These are phyloP conservation scores for Pseudocercospora vitis DNA, from an alignment of 2,329 filamentous ascomycete species.

Conservation along the genomic window DNA sequence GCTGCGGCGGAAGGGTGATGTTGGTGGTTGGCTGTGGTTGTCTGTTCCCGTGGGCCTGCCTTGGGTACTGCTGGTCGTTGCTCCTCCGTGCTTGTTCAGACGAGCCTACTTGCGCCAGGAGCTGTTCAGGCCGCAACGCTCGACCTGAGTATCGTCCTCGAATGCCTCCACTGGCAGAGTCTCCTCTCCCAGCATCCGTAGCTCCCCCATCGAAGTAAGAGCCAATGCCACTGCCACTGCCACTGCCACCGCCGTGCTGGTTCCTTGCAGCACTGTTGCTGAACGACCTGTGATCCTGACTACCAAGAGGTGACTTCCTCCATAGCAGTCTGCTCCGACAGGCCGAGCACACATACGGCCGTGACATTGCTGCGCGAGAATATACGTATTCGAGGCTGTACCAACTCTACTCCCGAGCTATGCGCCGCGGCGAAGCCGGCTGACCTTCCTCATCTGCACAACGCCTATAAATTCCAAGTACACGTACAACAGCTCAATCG, in stretches of 20 bases:
- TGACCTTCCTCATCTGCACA: not conserved
- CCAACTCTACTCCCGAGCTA: no score
- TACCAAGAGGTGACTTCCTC: not conserved
- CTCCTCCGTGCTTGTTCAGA: not conserved
- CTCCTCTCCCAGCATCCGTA: not conserved
- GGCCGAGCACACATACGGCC: slow-evolving; percentile 13
- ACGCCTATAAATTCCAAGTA: no score
- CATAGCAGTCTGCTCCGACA: slow-evolving; percentile 7
- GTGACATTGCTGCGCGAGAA: slow-evolving; percentile 8
- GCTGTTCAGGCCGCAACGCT: slow-evolving; percentile 25
- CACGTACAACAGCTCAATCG: no score
- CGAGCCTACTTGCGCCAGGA: slow-evolving; percentile 22
- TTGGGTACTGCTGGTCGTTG: not conserved
- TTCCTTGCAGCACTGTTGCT: no score
- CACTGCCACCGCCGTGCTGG: no score
- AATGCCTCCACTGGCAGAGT: not conserved
- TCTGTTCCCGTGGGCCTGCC: not conserved
- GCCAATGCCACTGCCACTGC: not conserved
- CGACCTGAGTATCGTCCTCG: slow-evolving; percentile 27
- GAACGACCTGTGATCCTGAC: not conserved
- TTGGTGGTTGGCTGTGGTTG: not conserved
- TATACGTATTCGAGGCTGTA: no score
- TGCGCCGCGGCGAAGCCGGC: no score
- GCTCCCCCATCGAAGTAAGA: not conserved
- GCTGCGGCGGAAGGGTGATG: not conserved